Percentiles rank a stretch among this genome's conserved stretches.
Conservation (phyloP, 1,284 basidiomycete genomes). For the Fomitopsis schrenkii region DNA sequence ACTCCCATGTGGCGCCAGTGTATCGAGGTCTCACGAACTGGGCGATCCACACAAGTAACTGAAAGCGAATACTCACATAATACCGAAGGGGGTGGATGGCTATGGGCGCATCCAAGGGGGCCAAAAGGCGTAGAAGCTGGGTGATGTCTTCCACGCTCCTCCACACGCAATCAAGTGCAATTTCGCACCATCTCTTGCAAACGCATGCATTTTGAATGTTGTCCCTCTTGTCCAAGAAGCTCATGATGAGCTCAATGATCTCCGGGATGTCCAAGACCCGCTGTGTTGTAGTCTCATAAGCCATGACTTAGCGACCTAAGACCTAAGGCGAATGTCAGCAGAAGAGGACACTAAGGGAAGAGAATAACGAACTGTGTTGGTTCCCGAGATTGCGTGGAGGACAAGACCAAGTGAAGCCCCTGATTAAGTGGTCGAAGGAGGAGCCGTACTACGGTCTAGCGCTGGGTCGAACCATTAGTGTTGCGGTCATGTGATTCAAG, state of each 20-base stretch:
- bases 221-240: conserved; percentile 17
- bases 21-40: too few species aligned
- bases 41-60: neutral
- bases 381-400: too few species aligned
- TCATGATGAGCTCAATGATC: conserved; percentile 26
- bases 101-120: conserved; percentile 27
- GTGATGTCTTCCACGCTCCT: conserved; percentile 29
- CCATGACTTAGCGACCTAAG: neutral
- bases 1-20: too few species aligned
- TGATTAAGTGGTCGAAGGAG: too few species aligned
- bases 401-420: too few species aligned
- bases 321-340: too few species aligned
- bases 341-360: too few species aligned
- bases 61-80: neutral
- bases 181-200: conserved; percentile 27
- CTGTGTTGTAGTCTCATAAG: conserved; percentile 15
- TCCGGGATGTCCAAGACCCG: conserved; percentile 29
- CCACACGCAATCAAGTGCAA: conserved; percentile 27
- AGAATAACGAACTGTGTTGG: too few species aligned
- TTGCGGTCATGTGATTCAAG: too few species aligned
- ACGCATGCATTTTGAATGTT: conserved; percentile 21
- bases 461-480: too few species aligned
- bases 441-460: too few species aligned
- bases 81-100: neutral
- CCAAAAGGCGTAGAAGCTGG: conserved; percentile 43